A percentile compares a stretch with the other conserved stretches of the same genome.
Conservation (phyloP, 441 rosid genomes). For the Pelargonium cotyledonis region DNA sequence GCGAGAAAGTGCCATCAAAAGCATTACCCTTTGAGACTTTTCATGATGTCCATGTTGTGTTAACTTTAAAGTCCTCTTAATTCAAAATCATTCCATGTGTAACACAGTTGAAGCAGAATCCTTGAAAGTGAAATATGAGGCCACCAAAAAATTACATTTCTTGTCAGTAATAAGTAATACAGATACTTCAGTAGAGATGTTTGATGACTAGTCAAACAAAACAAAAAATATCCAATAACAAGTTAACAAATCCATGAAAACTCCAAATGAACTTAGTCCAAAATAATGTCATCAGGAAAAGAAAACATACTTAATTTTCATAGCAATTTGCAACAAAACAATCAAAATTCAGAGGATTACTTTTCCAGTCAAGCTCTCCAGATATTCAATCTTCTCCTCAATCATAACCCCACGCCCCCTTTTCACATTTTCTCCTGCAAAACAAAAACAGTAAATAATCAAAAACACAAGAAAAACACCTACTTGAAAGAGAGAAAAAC, state of each 20-base stretch:
- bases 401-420: constrained; percentile 50
- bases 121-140: too few species aligned
- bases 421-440: constrained; percentile 45
- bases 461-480: not conserved
- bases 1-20: too few species aligned
- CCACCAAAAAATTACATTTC: too few species aligned
- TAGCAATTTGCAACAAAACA: not conserved
- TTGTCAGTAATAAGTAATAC: not conserved
- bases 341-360: constrained; percentile 31
- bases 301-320: not conserved
- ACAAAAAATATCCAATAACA: too few species aligned
- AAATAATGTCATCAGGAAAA: not conserved
- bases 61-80: too few species aligned
- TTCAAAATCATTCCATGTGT: too few species aligned
- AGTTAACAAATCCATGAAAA: too few species aligned
- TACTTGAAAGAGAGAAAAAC: not conserved
- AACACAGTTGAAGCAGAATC: too few species aligned
- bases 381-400: constrained; percentile 85
- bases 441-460: constrained; percentile 11
- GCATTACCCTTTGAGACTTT: too few species aligned
- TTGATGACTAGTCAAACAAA: not conserved
- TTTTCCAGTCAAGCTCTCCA: constrained; percentile 73
- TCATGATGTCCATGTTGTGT: too few species aligned
- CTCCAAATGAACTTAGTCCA: not conserved
- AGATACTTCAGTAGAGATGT: not conserved